phyloP scores from a whole-genome alignment of 495 filamentous ascomycete species.

The Arthonia radiata region DNA sequence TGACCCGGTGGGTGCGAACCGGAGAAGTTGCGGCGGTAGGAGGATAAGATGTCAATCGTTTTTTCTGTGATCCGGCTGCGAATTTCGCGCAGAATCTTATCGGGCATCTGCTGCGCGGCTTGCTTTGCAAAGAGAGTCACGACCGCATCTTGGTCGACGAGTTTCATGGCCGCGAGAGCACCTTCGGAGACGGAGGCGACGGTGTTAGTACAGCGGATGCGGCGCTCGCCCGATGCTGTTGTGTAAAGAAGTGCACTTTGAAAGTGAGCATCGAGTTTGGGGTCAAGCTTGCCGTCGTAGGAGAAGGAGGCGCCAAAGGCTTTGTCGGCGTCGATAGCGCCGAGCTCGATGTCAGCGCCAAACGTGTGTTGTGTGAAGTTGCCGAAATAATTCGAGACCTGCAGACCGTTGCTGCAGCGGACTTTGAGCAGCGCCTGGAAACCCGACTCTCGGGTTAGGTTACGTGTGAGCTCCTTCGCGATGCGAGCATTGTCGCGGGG shows the following conservation, averaged over 20 bases:
- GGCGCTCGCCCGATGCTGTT: constrained; percentile 64
- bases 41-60: constrained; percentile 79
- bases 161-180: constrained; percentile 62
- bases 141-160: constrained; percentile 85
- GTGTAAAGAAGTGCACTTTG: constrained; percentile 89
- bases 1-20: constrained; percentile 75
- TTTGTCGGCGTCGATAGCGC: constrained; percentile 79
- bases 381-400: constrained; percentile 80
- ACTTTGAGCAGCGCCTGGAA: constrained; percentile 98
- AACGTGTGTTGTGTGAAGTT: constrained; percentile 92
- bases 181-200: constrained; percentile 79
- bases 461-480: constrained; percentile 64
- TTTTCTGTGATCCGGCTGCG: constrained; percentile 69
- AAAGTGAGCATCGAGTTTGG: constrained; percentile 93
- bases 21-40: constrained; percentile 77
- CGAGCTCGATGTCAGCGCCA: constrained; percentile 86
- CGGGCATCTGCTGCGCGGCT: constrained; percentile 56
- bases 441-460: constrained; percentile 74
- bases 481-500: constrained; percentile 66
- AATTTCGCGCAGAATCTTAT: constrained; percentile 66
- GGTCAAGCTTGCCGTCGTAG: constrained; percentile 91
- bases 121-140: constrained; percentile 76
- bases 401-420: constrained; percentile 84
- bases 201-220: constrained; percentile 79
- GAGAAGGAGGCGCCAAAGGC: constrained; percentile 77